These are phyloP conservation scores for Stevia rebaudiana DNA, from an alignment of 140 eudicot species.

Conservation along the genomic window DNA sequence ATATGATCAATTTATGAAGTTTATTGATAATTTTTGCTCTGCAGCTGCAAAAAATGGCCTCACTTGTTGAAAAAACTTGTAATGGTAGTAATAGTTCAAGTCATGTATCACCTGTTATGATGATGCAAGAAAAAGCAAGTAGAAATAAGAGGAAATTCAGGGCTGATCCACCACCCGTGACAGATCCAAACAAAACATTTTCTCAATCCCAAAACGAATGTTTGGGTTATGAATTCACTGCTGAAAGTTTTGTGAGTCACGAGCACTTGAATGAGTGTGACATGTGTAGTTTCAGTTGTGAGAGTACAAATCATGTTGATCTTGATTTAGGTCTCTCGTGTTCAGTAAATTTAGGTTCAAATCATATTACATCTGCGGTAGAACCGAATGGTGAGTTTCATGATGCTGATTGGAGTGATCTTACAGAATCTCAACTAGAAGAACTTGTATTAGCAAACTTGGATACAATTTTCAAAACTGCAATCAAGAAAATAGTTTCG, in stretches of 20 bases:
- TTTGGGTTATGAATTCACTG: constrained; percentile 61
- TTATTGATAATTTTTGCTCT: constrained; percentile 11
- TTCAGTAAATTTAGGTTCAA: constrained; percentile 36
- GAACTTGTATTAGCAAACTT: constrained; percentile 78
- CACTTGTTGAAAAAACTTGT: constrained; percentile 65
- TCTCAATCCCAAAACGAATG: constrained; percentile 44
- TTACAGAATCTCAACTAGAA: constrained; percentile 76
- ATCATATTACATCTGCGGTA: constrained; percentile 33
- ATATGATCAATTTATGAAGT: constrained; percentile 5
- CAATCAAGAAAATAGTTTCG: constrained; percentile 70
- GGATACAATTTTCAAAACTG: constrained; percentile 75
- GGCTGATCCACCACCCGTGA: constrained; percentile 77
- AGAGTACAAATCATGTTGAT: constrained; percentile 47
- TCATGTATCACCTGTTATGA: constrained; percentile 43
- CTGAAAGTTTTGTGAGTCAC: constrained; percentile 59
- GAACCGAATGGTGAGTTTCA: constrained; percentile 45
- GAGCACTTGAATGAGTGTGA: constrained; percentile 54
- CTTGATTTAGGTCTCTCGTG: constrained; percentile 80
- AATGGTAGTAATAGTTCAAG: constrained; percentile 41
- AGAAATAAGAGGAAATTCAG: constrained; percentile 92
- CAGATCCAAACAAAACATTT: constrained; percentile 40
- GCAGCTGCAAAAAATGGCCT: constrained; percentile 71
- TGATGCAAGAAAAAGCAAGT: constrained; percentile 74
- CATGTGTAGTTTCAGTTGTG: constrained; percentile 46
- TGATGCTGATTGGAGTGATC: constrained; percentile 94